Evolutionary conservation across 768 basidiomycete genomes (phyloP).

Genomic region (Mrakia frigida): DNA sequence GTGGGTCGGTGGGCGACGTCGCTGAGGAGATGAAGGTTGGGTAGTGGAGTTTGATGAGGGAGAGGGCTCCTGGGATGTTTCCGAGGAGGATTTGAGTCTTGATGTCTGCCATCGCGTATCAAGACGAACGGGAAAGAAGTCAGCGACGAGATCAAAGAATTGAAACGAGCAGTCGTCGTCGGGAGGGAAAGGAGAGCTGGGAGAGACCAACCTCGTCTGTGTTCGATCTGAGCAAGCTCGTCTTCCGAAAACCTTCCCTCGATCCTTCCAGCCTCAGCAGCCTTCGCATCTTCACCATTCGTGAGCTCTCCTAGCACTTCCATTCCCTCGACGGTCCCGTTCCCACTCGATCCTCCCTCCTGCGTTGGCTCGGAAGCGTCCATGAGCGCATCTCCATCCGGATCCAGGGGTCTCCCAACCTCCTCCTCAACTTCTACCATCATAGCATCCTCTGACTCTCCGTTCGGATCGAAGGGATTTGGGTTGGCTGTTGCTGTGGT

Average conservation of each 20-base stretch:
- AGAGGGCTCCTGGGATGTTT: slow-evolving; percentile 64
- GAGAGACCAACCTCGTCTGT: slow-evolving; percentile 19
- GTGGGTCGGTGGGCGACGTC: slow-evolving; percentile 9
- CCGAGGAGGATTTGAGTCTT: slow-evolving; percentile 66
- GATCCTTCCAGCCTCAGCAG: neutral
- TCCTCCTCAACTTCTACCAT: neutral
- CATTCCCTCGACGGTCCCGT: neutral
- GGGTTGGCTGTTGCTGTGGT: no score
- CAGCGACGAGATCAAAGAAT: neutral
- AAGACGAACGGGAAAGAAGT: no score
- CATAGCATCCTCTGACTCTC: slow-evolving; percentile 7
- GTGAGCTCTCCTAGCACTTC: no score
- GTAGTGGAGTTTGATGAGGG: slow-evolving; percentile 64
- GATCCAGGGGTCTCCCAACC: neutral
- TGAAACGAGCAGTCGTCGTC: neutral
- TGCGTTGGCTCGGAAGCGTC: no score
- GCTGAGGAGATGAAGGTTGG: slow-evolving; percentile 59
- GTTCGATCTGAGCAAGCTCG: slow-evolving; percentile 19
- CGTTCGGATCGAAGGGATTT: slow-evolving; percentile 6
- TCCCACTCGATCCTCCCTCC: neutral
- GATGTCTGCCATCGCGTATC: slow-evolving; percentile 54
- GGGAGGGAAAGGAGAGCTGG: neutral
- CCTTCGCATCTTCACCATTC: no score
- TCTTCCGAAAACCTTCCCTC: slow-evolving; percentile 6
- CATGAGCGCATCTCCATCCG: slow-evolving; percentile 12